Conservation (phyloP, 2,329 filamentous ascomycete species). For the Trichoderma pleuroti region DNA sequence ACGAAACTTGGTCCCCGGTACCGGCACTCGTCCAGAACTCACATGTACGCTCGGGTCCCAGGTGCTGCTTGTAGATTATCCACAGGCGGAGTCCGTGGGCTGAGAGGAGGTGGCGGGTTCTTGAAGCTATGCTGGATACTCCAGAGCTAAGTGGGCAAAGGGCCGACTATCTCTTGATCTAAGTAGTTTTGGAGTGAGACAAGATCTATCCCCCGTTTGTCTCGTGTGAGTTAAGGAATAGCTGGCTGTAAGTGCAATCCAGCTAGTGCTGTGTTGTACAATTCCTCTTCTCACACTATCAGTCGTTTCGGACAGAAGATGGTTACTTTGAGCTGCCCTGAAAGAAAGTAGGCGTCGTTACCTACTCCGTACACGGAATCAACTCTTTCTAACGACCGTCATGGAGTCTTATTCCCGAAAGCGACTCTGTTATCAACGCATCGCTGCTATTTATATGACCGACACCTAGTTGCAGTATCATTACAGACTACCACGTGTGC, state of each 20-base stretch:
- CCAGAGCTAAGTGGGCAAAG: not conserved
- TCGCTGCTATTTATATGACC: not conserved
- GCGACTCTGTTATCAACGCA: not conserved
- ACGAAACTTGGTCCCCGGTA: not conserved
- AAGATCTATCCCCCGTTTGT: not conserved
- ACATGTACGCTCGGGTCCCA: not conserved
- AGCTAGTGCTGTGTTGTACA: not conserved
- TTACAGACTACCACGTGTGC: not conserved
- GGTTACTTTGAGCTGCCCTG: not conserved
- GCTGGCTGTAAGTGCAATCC: not conserved
- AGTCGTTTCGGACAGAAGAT: not conserved
- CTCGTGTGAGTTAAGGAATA: not conserved
- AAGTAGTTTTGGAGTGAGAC: not conserved
- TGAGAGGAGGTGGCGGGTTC: not conserved
- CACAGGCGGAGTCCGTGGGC: not conserved
- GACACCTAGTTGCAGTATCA: not conserved
- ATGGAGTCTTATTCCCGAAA: not conserved
- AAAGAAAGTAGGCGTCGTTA: not conserved
- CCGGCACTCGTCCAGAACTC: not conserved
- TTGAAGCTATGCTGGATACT: not conserved
- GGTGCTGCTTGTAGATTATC: not conserved
- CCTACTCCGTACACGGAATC: not conserved
- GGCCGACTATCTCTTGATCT: not conserved
- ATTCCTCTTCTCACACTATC: not conserved
- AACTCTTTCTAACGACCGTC: not conserved